Conservation (phyloP, 768 basidiomycete genomes). For the Infundibulicybe gibba region DNA sequence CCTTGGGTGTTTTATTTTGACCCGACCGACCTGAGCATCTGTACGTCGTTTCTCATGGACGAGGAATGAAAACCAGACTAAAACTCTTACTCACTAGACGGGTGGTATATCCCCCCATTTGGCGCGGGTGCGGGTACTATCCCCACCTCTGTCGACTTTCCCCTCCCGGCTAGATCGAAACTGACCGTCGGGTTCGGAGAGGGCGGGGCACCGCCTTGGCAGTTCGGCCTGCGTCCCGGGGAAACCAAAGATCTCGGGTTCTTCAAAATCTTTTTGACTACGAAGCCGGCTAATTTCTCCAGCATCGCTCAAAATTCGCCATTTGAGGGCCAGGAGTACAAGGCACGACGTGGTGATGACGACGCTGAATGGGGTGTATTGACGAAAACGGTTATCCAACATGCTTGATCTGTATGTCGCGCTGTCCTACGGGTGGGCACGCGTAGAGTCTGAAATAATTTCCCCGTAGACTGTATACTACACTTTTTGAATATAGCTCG, state of each 20-base stretch:
- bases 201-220: conserved; percentile 16
- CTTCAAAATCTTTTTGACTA: conserved; percentile 29
- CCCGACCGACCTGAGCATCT: conserved; percentile 8
- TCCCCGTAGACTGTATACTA: too few relatives aligned
- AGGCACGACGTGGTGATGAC: too few relatives aligned
- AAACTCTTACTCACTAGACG: neutral
- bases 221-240: conserved; percentile 13
- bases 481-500: too few relatives aligned
- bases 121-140: neutral
- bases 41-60: conserved; percentile 4
- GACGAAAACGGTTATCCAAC: too few relatives aligned
- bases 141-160: neutral
- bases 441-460: too few relatives aligned
- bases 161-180: neutral
- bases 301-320: conserved; percentile 19
- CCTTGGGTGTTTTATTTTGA: conserved; percentile 15
- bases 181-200: conserved; percentile 29
- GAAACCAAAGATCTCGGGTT: conserved; percentile 31
- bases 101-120: conserved; percentile 1
- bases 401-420: too few relatives aligned
- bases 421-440: too few relatives aligned
- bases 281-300: conserved; percentile 20
- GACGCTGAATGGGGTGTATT: too few relatives aligned
- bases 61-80: too few relatives aligned
- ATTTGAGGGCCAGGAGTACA: conserved; percentile 9